Percentiles rank a stretch among this genome's conserved stretches.
phyloP scores from a whole-genome alignment of 2,329 filamentous ascomycete species.

The Hymenoscyphus infarciens region DNA sequence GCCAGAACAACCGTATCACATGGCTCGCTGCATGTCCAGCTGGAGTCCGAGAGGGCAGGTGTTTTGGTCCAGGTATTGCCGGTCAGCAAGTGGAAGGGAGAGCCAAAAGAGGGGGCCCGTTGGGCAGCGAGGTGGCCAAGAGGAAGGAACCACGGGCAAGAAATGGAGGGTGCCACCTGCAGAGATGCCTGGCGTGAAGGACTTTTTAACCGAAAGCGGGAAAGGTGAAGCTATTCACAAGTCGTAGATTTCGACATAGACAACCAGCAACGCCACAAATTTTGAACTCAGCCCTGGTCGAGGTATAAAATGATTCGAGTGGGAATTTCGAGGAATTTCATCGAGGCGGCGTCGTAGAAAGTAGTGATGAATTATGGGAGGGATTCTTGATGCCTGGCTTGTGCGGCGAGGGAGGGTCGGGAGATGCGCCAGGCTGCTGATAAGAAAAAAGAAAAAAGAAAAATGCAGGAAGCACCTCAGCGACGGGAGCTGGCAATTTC shows the following conservation, averaged over 20 bases:
- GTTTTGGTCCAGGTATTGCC: not conserved
- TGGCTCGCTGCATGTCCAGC: not conserved
- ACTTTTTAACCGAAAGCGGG: constrained; percentile 20
- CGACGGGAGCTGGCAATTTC: constrained; percentile 2
- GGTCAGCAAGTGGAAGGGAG: not conserved
- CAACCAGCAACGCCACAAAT: constrained; percentile 24
- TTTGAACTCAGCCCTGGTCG: constrained; percentile 27
- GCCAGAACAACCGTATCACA: not conserved
- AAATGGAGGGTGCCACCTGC: not conserved
- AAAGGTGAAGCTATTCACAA: constrained; percentile 26
- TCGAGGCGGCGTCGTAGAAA: constrained; percentile 6
- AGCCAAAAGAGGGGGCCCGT: not conserved
- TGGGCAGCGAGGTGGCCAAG: not conserved
- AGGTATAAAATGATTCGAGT: not conserved
- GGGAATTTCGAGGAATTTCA: constrained; percentile 13
- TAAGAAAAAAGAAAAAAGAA: constrained; percentile 7
- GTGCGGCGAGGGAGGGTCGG: not conserved
- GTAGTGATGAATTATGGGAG: constrained; percentile 1
- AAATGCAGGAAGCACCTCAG: no score
- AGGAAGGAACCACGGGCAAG: not conserved
- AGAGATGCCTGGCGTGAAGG: constrained; percentile 24
- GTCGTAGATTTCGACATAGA: constrained; percentile 18
- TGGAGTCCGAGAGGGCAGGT: not conserved
- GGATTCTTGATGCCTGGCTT: constrained; percentile 15
- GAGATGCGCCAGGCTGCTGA: not conserved